Percentiles rank a stretch among this genome's conserved stretches.
Evolutionary conservation across 2,329 filamentous ascomycete species (phyloP).

Genomic region (Diaporthe longicolla): DNA sequence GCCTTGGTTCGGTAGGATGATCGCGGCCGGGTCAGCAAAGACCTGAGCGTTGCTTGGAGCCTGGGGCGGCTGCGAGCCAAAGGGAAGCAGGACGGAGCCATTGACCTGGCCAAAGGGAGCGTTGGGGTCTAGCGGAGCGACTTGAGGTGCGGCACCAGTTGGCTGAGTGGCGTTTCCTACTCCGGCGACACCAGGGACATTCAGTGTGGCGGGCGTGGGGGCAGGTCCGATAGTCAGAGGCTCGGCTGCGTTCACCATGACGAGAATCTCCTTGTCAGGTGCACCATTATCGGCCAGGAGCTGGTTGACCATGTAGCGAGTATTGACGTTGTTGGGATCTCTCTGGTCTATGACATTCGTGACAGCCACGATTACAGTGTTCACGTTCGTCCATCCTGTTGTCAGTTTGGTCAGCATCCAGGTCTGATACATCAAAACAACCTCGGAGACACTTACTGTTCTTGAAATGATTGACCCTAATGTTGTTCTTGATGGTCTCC

Average conservation of each 20-base stretch:
- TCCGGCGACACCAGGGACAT: slow-evolving; percentile 33
- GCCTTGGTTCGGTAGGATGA: slow-evolving; percentile 53
- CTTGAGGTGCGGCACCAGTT: slow-evolving; percentile 41
- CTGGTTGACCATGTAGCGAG: slow-evolving; percentile 57
- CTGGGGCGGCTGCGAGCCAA: slow-evolving; percentile 50
- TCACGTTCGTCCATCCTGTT: slow-evolving; percentile 46
- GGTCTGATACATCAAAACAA: neutral
- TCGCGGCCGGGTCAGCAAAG: slow-evolving; percentile 55
- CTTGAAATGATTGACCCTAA: slow-evolving; percentile 58
- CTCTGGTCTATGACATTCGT: slow-evolving; percentile 55
- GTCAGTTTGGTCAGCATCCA: neutral
- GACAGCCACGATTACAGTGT: slow-evolving; percentile 56
- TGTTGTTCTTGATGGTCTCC: slow-evolving; percentile 59
- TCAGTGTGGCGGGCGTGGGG: slow-evolving; percentile 39
- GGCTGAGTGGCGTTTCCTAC: slow-evolving; percentile 40
- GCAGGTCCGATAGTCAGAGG: slow-evolving; percentile 52
- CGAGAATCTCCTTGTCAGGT: slow-evolving; percentile 51
- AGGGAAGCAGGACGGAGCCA: slow-evolving; percentile 54
- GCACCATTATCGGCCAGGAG: slow-evolving; percentile 55
- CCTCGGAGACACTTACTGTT: slow-evolving; percentile 37
- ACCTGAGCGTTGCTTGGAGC: slow-evolving; percentile 50
- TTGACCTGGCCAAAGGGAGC: slow-evolving; percentile 53
- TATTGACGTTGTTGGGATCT: slow-evolving; percentile 48
- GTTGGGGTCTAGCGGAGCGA: slow-evolving; percentile 49
- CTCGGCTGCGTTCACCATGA: slow-evolving; percentile 56